Evolutionary conservation across 306 rosid genomes (phyloP).

Genomic region (Lotus japonicus): DNA sequence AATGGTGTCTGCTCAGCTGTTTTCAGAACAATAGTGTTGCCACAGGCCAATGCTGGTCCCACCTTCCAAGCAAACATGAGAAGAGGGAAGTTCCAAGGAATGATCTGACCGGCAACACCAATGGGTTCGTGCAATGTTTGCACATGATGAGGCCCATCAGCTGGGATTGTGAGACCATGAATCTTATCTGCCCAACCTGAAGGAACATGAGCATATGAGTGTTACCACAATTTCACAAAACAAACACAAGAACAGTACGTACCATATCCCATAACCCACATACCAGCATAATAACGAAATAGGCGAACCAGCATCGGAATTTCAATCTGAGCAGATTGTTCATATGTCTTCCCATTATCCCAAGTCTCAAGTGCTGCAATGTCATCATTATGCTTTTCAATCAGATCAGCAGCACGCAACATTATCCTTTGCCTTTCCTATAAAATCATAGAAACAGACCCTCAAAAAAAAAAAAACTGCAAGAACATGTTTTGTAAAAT

Average conservation of each 20-base stretch:
- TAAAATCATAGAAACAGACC: not conserved
- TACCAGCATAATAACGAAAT: slow-evolving; percentile 83
- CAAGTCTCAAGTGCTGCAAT: slow-evolving; percentile 86
- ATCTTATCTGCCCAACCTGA: slow-evolving; percentile 97
- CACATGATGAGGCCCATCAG: slow-evolving; percentile 71
- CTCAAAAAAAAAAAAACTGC: not conserved
- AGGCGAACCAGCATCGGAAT: slow-evolving; percentile 64
- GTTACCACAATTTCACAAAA: slow-evolving; percentile 5
- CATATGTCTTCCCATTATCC: slow-evolving; percentile 93
- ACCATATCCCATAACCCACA: not conserved
- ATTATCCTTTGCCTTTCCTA: slow-evolving; percentile 69
- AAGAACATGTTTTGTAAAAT: not conserved
- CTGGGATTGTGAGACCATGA: slow-evolving; percentile 81
- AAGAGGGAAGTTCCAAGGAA: slow-evolving; percentile 98
- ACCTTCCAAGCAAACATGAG: slow-evolving; percentile 90
- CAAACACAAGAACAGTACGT: not conserved
- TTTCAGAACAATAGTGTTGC: slow-evolving; percentile 76
- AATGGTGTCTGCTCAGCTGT: slow-evolving; percentile 97
- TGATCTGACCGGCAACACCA: slow-evolving; percentile 92
- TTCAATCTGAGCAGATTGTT: slow-evolving; percentile 63
- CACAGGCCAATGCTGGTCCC: slow-evolving; percentile 88
- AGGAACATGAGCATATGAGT: not conserved
- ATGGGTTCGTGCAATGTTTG: slow-evolving; percentile 93
- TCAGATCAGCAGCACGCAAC: slow-evolving; percentile 73
- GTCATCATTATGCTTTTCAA: slow-evolving; percentile 70